These are phyloP conservation scores for Phytophthora cryptogea DNA, from an alignment of 352 stramenopile genomes.

Conservation along the genomic window DNA sequence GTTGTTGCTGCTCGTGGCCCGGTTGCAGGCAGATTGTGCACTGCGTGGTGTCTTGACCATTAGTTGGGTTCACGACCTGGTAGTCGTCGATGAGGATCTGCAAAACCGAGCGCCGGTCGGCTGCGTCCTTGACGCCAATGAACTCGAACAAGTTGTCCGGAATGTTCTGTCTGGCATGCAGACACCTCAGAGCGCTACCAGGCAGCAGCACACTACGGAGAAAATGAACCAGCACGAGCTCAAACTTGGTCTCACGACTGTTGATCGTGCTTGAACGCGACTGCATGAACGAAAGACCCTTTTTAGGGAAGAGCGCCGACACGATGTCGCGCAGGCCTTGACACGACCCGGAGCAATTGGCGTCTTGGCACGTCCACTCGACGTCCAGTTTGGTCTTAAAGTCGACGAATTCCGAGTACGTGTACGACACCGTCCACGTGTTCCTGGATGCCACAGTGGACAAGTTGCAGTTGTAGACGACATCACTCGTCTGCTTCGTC, in stretches of 20 bases:
- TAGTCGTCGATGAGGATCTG: conserved; percentile 65
- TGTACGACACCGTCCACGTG: conserved; percentile 49
- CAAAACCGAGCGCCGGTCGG: conserved; percentile 53
- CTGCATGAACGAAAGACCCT: conserved; percentile 30
- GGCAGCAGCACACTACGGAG: conserved; percentile 55
- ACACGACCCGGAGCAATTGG: conserved; percentile 61
- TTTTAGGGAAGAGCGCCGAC: conserved; percentile 51
- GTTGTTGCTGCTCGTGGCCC: neutral
- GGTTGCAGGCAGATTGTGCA: conserved; percentile 32
- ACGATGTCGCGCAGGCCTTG: conserved; percentile 59
- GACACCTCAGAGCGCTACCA: conserved; percentile 64
- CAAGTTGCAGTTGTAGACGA: conserved; percentile 49
- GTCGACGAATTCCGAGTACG: conserved; percentile 56
- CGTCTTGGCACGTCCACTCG: conserved; percentile 46
- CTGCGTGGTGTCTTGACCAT: conserved; percentile 3
- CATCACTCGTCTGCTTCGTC: conserved; percentile 33
- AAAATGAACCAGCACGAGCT: conserved; percentile 58
- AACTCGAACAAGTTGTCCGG: conserved; percentile 53
- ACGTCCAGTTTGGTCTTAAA: conserved; percentile 51
- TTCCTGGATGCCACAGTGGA: conserved; percentile 41
- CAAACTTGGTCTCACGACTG: conserved; percentile 49
- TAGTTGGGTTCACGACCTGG: conserved; percentile 3
- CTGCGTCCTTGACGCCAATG: conserved; percentile 42
- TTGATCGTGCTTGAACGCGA: conserved; percentile 26
- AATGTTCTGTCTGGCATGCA: conserved; percentile 43